Evolutionary conservation across 2,329 filamentous ascomycete species (phyloP), one percentile per base, ranked within the genome.

Genomic region (Talaromyces sp.): DNA sequence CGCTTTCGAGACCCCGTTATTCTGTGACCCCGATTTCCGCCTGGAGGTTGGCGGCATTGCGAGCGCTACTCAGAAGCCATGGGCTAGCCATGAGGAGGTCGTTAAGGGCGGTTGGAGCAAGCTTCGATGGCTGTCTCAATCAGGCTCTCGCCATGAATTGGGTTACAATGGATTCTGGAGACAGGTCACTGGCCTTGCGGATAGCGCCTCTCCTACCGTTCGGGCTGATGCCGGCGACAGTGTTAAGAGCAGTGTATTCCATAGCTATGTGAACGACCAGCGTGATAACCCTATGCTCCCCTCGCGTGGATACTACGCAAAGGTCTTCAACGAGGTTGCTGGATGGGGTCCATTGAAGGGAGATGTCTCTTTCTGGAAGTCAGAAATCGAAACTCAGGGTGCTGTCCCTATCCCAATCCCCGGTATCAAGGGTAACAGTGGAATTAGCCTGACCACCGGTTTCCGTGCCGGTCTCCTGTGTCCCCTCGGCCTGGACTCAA

Each of bases 281-380:
- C 85, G 94, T 61, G 90, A 97, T 68, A 88, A 91, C 68, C 86
- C 91, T 1, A 86, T 96, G 69, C 82, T 99, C 7, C 92, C 94
- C 0, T 88, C 88, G 52, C 81, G 82, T 51, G 94, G 94, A 27
- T 94, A 93, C 71, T 83, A 95, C 62, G 65, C 93, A 24, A 91
- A 91, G 69, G 85, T 88, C 0, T 79, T 86, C 20, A 84, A 88
- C 24, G 93, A 97, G 68, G 71, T 97, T n/a, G 93, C 94, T 2
- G 93, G 94, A 10, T 86, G 88, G 72, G 91, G 93, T 0, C 86
- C 88, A 0, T 77, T 99, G 16, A 84, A 84, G 57, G 94, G 94
- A 35, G 94, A 97, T 65, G 91, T 96, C 1, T 87, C 89, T n/a
- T 97, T 97, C 72, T 90, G 86, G 71, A 99, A 96, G 75, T 86